A percentile compares a stretch with the other conserved stretches of the same genome.
These are phyloP conservation scores for Solanum chiquidenum DNA, from an alignment of 257 asterid genomes.

Conservation along the genomic window DNA sequence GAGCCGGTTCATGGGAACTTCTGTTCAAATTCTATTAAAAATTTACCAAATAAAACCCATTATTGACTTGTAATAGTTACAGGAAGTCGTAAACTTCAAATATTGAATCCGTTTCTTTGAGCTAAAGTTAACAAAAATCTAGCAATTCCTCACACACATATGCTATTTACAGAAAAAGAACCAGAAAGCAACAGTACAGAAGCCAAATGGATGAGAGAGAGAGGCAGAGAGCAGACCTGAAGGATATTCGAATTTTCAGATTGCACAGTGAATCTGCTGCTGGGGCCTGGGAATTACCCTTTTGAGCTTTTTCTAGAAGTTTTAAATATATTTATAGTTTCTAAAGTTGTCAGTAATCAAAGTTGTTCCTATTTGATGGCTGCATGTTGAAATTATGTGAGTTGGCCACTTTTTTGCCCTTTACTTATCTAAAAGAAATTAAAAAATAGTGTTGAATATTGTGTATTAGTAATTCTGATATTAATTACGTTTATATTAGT, in stretches of 20 bases:
- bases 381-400: background rate
- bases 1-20: background rate
- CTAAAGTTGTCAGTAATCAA: background rate
- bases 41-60: background rate
- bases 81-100: background rate
- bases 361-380: background rate
- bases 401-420: background rate
- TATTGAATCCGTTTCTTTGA: background rate
- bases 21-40: background rate
- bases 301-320: background rate
- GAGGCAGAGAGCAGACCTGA: background rate
- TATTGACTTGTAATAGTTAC: background rate
- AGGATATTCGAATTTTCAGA: background rate
- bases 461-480: too few species aligned
- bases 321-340: background rate
- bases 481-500: too few species aligned
- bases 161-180: background rate
- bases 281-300: background rate
- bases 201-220: background rate
- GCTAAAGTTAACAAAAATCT: background rate
- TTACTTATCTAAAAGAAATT: too few species aligned
- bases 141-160: background rate
- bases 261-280: background rate
- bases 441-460: background rate
- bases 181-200: background rate